Evolutionary conservation across 106 monocot genomes (phyloP).

Genomic region (Vanilla planifolia): DNA sequence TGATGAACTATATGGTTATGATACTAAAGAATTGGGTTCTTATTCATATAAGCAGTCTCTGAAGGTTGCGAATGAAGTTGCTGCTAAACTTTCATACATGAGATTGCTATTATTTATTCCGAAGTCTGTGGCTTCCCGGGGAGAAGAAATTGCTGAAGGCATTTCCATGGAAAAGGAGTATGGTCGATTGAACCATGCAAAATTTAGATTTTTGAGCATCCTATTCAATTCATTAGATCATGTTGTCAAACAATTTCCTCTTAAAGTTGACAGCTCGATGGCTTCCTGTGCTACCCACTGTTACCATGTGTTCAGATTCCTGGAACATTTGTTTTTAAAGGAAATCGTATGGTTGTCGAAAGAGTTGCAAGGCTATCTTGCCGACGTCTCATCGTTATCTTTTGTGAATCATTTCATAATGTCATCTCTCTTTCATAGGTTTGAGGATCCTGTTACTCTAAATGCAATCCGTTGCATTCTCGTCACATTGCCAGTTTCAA

Average conservation of each 20-base stretch:
- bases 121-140: constrained; percentile 2
- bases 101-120: constrained; percentile 56
- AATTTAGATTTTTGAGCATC: constrained; percentile 48
- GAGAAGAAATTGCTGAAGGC: constrained; percentile 13
- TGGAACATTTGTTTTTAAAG: constrained; percentile 64
- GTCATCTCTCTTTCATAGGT: constrained; percentile 71
- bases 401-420: constrained; percentile 56
- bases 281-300: constrained; percentile 9
- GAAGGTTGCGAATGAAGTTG: constrained; percentile 38
- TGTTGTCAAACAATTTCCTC: constrained; percentile 39
- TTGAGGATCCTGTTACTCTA: constrained; percentile 68
- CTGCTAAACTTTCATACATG: constrained; percentile 62
- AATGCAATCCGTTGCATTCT: constrained; percentile 62
- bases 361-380: constrained; percentile 23
- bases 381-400: constrained; percentile 32
- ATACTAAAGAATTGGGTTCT: constrained; percentile 14
- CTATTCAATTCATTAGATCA: constrained; percentile 42
- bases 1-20: constrained; percentile 41
- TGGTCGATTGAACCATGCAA: constrained; percentile 37
- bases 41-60: constrained; percentile 38
- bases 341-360: constrained; percentile 50
- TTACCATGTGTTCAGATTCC: constrained; percentile 26
- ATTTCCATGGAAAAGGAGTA: constrained; percentile 18
- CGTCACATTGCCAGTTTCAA: constrained; percentile 37
- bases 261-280: constrained; percentile 4